Evolutionary conservation across 305 asterid species (phyloP).

Genomic region (Fraxinus velutina): DNA sequence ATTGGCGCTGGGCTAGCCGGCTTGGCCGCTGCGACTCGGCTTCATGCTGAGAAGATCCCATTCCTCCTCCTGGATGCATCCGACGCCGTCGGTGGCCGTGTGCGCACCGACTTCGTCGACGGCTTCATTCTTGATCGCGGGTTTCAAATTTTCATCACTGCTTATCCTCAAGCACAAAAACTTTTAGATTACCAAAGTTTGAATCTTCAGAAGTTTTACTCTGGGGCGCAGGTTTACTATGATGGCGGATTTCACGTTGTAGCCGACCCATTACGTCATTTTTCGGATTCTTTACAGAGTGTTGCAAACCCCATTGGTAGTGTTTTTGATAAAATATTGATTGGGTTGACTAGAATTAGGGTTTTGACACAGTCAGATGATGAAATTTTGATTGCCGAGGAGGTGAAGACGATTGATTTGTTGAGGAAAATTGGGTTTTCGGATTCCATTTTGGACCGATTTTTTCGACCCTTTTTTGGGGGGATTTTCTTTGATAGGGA

Average conservation of each 20-base stretch:
- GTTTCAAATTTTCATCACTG: conserved; percentile 89
- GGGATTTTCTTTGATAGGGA: conserved; percentile 82
- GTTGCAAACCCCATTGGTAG: conserved; percentile 76
- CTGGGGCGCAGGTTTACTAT: conserved; percentile 72
- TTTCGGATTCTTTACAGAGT: conserved; percentile 51
- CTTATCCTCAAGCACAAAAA: conserved; percentile 73
- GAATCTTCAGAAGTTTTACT: conserved; percentile 60
- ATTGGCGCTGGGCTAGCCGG: conserved; percentile 97
- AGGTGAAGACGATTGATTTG: conserved; percentile 48
- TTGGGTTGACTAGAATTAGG: conserved; percentile 63
- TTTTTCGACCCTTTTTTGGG: conserved; percentile 83
- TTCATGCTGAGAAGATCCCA: conserved; percentile 66
- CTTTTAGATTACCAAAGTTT: conserved; percentile 64
- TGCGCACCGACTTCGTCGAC: conserved; percentile 69
- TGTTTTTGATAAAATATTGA: conserved; percentile 58
- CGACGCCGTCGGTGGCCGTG: conserved; percentile 90
- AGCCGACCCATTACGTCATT: conserved; percentile 84
- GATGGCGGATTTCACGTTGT: conserved; percentile 71
- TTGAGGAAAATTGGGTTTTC: conserved; percentile 67
- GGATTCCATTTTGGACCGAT: conserved; percentile 63
- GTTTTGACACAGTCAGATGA: conserved; percentile 55
- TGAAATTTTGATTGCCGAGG: conserved; percentile 58
- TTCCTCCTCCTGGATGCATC: conserved; percentile 78
- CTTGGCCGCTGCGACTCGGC: conserved; percentile 81
- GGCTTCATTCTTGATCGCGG: conserved; percentile 94